Conservation (phyloP, 345 rosid species). For the Abelmoschus esculentus region DNA sequence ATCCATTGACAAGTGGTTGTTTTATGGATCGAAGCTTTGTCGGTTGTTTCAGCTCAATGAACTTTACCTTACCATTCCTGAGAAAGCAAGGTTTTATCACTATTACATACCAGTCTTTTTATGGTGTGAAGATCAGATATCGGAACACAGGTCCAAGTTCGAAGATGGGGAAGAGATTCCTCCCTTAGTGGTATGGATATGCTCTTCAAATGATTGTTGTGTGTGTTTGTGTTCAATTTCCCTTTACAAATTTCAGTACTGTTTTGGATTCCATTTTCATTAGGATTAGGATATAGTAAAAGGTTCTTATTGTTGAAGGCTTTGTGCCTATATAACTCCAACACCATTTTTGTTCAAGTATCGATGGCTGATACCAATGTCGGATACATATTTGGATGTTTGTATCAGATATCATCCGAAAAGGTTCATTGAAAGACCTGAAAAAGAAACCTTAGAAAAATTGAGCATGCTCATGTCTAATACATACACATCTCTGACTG, state of each 20-base stretch:
- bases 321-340: too few species aligned
- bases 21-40: slow-evolving; percentile 51
- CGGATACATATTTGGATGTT: not conserved
- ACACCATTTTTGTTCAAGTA: not conserved
- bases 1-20: slow-evolving; percentile 75
- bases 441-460: not conserved
- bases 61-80: slow-evolving; percentile 52
- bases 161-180: slow-evolving; percentile 63
- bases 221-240: not conserved
- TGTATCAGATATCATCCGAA: not conserved
- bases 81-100: slow-evolving; percentile 78
- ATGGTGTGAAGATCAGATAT: slow-evolving; percentile 88
- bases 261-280: not conserved
- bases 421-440: not conserved
- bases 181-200: slow-evolving; percentile 72
- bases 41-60: slow-evolving; percentile 69
- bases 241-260: not conserved
- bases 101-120: slow-evolving; percentile 88
- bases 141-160: slow-evolving; percentile 54
- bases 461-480: not conserved
- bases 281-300: not conserved
- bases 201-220: not conserved
- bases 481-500: not conserved
- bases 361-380: not conserved
- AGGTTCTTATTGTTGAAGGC: not conserved